phyloP scores from a whole-genome alignment of 2,329 filamentous ascomycete species.

The Colletotrichum sp. region DNA sequence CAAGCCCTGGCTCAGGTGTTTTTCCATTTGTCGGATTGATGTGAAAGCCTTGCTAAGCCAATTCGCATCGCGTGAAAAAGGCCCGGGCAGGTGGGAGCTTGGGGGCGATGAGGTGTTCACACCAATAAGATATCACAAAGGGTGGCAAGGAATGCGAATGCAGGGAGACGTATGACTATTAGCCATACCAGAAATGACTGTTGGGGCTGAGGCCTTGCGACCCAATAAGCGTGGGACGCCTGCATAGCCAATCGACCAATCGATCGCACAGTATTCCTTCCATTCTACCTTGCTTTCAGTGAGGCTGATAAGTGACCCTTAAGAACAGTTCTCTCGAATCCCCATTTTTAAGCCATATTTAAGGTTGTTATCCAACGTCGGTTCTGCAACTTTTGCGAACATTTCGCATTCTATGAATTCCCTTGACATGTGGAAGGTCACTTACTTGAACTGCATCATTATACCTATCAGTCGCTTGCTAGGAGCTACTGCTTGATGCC shows the following conservation, averaged over 20 bases:
- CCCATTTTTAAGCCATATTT: background rate
- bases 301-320: background rate
- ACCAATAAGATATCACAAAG: background rate
- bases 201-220: background rate
- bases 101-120: background rate
- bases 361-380: background rate
- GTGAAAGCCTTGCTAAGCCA: background rate
- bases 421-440: background rate
- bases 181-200: background rate
- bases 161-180: background rate
- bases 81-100: background rate
- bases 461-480: accelerated
- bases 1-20: background rate
- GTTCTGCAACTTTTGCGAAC: background rate
- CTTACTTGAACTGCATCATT: background rate
- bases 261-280: background rate
- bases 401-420: accelerated
- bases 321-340: accelerated
- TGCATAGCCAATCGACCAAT: background rate
- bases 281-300: background rate
- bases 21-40: background rate
- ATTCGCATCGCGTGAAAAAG: background rate
- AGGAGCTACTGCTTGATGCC: background rate
- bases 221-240: background rate
- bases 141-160: background rate